Evolutionary conservation across 768 basidiomycete genomes (phyloP).

Genomic region (Polyporus arcularius): DNA sequence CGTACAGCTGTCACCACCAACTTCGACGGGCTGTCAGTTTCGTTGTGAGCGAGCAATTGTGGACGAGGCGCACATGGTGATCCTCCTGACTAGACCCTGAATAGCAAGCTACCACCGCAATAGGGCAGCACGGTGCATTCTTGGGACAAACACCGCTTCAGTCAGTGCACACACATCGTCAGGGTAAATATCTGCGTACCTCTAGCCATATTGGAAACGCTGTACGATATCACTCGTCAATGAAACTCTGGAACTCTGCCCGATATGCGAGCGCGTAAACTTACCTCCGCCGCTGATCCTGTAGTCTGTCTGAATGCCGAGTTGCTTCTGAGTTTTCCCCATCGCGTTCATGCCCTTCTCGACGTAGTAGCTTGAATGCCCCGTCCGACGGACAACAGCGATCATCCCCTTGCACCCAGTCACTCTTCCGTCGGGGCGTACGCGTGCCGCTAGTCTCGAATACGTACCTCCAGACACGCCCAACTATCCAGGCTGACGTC

Average conservation of each 20-base stretch:
- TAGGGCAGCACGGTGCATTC: slow-evolving; percentile 84
- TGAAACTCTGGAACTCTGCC: too few relatives aligned
- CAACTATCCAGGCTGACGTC: slow-evolving; percentile 84
- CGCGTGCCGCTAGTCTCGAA: neutral
- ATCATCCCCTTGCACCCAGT: slow-evolving; percentile 53
- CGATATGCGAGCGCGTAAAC: slow-evolving; percentile 25
- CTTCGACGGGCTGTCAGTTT: slow-evolving; percentile 34
- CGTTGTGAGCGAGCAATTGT: neutral
- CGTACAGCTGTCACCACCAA: slow-evolving; percentile 64
- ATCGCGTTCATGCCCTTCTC: slow-evolving; percentile 86
- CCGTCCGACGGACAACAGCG: slow-evolving; percentile 74
- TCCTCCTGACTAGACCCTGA: slow-evolving; percentile 83
- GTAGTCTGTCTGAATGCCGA: slow-evolving; percentile 67
- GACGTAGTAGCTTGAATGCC: slow-evolving; percentile 84
- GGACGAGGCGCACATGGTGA: slow-evolving; percentile 56
- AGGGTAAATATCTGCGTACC: slow-evolving; percentile 36
- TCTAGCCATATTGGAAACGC: slow-evolving; percentile 88
- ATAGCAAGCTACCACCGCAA: slow-evolving; percentile 76
- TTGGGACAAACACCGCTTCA: slow-evolving; percentile 29
- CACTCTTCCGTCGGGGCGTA: neutral
- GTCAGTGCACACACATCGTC: neutral
- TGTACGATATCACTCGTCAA: slow-evolving; percentile 27
- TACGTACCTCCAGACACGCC: slow-evolving; percentile 61
- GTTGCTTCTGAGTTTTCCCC: slow-evolving; percentile 73
- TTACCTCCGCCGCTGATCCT: slow-evolving; percentile 77